Base-by-base conservation (phyloP, 768 basidiomycete genomes). In the Polyporus arcularius region DNA sequence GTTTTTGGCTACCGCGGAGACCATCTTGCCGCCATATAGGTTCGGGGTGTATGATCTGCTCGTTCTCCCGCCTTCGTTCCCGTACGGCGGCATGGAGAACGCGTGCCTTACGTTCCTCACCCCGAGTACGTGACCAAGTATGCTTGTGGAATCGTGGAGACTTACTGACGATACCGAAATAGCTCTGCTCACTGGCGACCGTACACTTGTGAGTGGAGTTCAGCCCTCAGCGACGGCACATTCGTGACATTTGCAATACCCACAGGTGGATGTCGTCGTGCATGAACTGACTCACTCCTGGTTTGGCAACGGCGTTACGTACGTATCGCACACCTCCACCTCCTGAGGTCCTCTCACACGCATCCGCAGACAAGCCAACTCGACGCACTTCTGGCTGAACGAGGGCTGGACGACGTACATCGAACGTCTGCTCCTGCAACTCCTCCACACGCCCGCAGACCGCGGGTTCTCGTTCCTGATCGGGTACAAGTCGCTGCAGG, bases 331-430 rank as follows among this genome's bases (percentile, higher is more conserved):
- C n/a, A 62, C 35, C 38, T 16, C 1, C 12, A 16, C 15, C 26
- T 10, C n/a, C 35, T 15, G 18, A 41, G 38, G 18, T 32, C n/a
- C 39, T 31, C 31, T 49, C 11, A 16, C 38, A 30, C 2, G n/a
- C 21, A 4, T 12, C 39, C 39, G 8, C 60, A 84, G 87, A 0
- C 87, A 90, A 57, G 87, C 88, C 0, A 75, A 92, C 63, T 85
- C 90, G 0, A 83, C 85, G 0, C 89, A 92, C 73, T 93, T 92
- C 75, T 93, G 91, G 90, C 83, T 94, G 41, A 94, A 94, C 71
- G 91, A 95, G 77, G 90, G 94, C 30, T 96, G 92, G 89, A 97
- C 96, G 35, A 95, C 92, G 0, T 98, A 95, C 70, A 87, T 92
- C 32, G 96, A 98, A 71, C 86, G 94, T 15, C 74, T 96, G 8